These are phyloP conservation scores for Batkoa obscura DNA, from an alignment of 371 early-diverging fungal species.

Conservation along the genomic window DNA sequence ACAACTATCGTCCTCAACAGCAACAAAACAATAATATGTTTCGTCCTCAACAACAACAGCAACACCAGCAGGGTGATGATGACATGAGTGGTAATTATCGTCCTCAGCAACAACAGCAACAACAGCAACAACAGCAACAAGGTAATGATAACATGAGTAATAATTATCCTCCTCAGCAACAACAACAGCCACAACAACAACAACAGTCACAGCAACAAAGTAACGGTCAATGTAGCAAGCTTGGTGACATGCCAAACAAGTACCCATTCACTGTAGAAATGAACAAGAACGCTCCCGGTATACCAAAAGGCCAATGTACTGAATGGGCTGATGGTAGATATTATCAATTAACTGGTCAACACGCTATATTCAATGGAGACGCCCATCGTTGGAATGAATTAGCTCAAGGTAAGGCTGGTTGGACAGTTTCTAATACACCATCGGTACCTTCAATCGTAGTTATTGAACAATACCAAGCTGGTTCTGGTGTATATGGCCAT, in stretches of 20 bases:
- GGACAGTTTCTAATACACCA: constrained; percentile 4
- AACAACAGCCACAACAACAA: background rate
- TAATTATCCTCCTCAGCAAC: background rate
- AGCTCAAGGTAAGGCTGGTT: background rate
- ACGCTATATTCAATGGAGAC: background rate
- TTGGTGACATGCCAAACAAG: background rate
- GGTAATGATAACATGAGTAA: background rate
- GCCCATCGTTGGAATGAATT: background rate
- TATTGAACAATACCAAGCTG: background rate
- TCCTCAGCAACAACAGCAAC: background rate
- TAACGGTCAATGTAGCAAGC: background rate
- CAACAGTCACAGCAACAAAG: background rate
- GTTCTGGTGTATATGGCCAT: background rate
- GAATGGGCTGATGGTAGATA: constrained; percentile 8
- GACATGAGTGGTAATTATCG: too few species aligned
- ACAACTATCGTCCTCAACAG: too few species aligned
- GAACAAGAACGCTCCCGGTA: background rate
- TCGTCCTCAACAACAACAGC: too few species aligned
- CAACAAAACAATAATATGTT: too few species aligned
- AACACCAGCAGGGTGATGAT: too few species aligned
- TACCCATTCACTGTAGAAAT: background rate
- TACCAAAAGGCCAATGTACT: constrained; percentile 7
- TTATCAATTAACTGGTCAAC: constrained; percentile 1
- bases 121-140: background rate
- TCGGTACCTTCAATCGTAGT: constrained; percentile 3